Base-by-base conservation (phyloP, 208 protist genomes). In the Trichomonas vaginalis region DNA sequence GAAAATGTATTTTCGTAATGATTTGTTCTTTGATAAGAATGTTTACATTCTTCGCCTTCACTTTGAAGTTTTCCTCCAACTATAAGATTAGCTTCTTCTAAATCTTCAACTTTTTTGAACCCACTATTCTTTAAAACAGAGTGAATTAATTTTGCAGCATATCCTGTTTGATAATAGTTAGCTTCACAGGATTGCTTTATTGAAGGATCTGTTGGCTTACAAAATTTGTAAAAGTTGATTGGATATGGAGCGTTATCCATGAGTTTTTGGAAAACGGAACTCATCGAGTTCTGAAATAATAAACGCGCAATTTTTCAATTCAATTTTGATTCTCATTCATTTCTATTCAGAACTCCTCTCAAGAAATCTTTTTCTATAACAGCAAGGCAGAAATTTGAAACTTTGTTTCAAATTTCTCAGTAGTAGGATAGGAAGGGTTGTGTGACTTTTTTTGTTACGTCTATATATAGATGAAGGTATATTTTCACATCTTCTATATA, bases 1-100 rank as follows among this genome's bases (percentile, higher is more conserved):
- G 86, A 92, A 51, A 92, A 92, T 51, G 86, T 92, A n/a, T 92
- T 56, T 17, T 92, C 45, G 46, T 51, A 92, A 47, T 92, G 86
- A 9, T 42, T 51, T n/a, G 46, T n/a, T 39, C 45, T 48, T 39
- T 92, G 86, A 39, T 92, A 51, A 12, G 86, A 39, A 21, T 48
- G 0, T 8, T 51, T 1, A 21, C 32, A 39, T 23, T 27, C 17
- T 56, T 8, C 23, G 6, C 27, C 27, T 39, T n/a, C 14, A 23
- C 45, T 51, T 15, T 47, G 23, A n/a, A 45, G 14, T n/a, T 35
- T 23, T n/a, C n/a, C 35, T 4, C 86, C 86, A 48, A 23, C 42
- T 27, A 51, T 92, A 8, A 92, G 0, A 32, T 92, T 92, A 39
- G 45, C 40, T 35, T 92, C 45, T 0, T 39, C 27, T 9, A 92